Evolutionary conservation across 768 basidiomycete genomes (phyloP).

Genomic region (Chalciporus sphaerocephalus): DNA sequence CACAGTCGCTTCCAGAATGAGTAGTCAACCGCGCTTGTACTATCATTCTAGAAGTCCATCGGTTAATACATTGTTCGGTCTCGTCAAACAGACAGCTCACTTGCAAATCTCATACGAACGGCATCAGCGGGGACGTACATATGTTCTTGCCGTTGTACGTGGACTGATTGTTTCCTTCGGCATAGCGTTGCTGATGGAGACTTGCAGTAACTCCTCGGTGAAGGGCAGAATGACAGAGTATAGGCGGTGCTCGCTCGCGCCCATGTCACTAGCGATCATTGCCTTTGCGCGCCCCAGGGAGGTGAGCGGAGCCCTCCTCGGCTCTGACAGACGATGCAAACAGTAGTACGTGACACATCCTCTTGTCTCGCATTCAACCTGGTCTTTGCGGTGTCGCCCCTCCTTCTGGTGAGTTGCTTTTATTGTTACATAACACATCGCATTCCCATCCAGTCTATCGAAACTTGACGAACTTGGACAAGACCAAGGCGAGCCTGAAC

Average conservation of each 20-base stretch:
- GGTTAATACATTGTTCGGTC: too few relatives aligned
- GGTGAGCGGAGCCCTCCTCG: not conserved
- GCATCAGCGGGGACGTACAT: slow-evolving; percentile 6
- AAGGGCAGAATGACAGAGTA: too few relatives aligned
- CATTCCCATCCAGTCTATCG: not conserved
- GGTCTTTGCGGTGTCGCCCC: not conserved
- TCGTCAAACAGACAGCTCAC: too few relatives aligned
- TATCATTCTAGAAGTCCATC: too few relatives aligned
- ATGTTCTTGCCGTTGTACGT: not conserved
- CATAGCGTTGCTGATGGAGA: not conserved
- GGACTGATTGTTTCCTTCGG: not conserved
- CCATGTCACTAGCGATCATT: too few relatives aligned
- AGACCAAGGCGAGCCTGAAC: not conserved
- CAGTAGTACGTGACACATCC: not conserved
- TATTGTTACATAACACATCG: not conserved
- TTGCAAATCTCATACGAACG: slow-evolving; percentile 1
- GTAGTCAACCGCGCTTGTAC: too few relatives aligned
- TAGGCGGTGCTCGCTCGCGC: too few relatives aligned
- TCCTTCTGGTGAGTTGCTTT: not conserved
- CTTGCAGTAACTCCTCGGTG: too few relatives aligned
- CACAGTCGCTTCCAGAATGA: too few relatives aligned
- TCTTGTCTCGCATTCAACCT: not conserved
- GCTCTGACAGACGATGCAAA: not conserved
- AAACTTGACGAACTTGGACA: not conserved
- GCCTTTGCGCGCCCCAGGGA: too few relatives aligned